Evolutionary conservation across 495 filamentous ascomycete genomes (phyloP).

Genomic region (Hypoxylon crocopeplum): DNA sequence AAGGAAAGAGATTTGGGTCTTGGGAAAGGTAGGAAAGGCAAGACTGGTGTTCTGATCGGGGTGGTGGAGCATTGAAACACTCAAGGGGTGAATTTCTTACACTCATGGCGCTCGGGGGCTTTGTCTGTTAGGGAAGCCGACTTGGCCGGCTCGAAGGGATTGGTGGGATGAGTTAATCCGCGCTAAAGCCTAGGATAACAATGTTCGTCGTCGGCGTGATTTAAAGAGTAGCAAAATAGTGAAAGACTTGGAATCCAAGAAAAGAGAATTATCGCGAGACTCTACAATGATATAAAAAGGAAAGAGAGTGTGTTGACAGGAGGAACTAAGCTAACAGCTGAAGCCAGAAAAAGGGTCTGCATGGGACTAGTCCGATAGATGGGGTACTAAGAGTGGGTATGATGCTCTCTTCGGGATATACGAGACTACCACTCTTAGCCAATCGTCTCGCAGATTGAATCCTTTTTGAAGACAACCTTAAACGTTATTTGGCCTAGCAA

Average conservation of each 20-base stretch:
- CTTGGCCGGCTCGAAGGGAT: slow-evolving; percentile 7
- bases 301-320: slow-evolving; percentile 15
- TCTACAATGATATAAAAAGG: slow-evolving; percentile 5
- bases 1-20: slow-evolving; percentile 5
- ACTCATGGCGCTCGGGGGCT: slow-evolving; percentile 48
- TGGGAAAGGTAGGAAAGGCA: slow-evolving; percentile 13
- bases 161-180: not conserved
- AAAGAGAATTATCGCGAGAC: slow-evolving; percentile 36
- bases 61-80: slow-evolving; percentile 33
- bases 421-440: not conserved
- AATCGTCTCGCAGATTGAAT: slow-evolving; percentile 7
- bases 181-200: slow-evolving; percentile 11
- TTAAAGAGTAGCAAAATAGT: not conserved
- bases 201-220: slow-evolving; percentile 4
- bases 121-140: slow-evolving; percentile 30
- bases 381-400: slow-evolving; percentile 7
- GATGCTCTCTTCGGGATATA: slow-evolving; percentile 14
- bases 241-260: slow-evolving; percentile 9
- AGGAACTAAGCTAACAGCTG: slow-evolving; percentile 22
- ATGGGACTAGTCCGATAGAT: slow-evolving; percentile 23
- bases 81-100: slow-evolving; percentile 50
- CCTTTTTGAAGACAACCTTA: slow-evolving; percentile 8
- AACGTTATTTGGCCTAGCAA: slow-evolving; percentile 18
- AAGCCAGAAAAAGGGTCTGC: slow-evolving; percentile 20
- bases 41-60: slow-evolving; percentile 8